Percentiles rank a stretch among this genome's conserved stretches.
phyloP scores from a whole-genome alignment of 345 rosid genomes.

The Noccaea bulbosa region DNA sequence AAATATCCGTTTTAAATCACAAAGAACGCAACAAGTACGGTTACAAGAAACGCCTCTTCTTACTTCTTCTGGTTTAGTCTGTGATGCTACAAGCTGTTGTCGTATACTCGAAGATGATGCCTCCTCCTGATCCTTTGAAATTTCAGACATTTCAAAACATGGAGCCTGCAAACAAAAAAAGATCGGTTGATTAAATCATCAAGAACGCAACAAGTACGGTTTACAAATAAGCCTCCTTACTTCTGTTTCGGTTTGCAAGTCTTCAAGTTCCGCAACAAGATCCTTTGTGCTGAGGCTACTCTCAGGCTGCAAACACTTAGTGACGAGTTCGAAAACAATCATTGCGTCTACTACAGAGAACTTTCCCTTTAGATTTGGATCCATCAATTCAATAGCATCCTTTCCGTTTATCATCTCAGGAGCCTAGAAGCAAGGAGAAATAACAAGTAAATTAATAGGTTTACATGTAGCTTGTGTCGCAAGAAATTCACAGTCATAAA shows the following conservation, averaged over 20 bases:
- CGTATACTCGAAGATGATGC: conserved; percentile 61
- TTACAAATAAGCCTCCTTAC: conserved; percentile 43
- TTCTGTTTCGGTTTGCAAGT: conserved; percentile 60
- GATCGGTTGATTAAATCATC: not conserved
- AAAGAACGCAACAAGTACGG: too few relatives aligned
- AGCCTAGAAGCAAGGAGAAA: conserved; percentile 55
- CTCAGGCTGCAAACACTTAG: conserved; percentile 78
- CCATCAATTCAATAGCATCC: conserved; percentile 69
- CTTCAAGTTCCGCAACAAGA: conserved; percentile 54
- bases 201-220: not conserved
- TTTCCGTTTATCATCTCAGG: conserved; percentile 83
- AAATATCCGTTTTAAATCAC: too few relatives aligned
- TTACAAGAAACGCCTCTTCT: not conserved
- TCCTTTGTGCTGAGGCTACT: conserved; percentile 66
- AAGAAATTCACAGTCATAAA: conserved; percentile 19
- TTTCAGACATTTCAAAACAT: conserved; percentile 66
- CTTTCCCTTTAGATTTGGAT: conserved; percentile 82
- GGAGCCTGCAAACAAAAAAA: conserved; percentile 50
- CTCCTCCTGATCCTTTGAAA: conserved; percentile 66
- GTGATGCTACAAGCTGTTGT: not conserved
- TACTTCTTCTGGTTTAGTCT: too few relatives aligned
- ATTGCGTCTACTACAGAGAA: conserved; percentile 85
- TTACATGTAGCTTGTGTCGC: conserved; percentile 2
- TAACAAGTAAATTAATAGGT: not conserved
- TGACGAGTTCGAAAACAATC: conserved; percentile 76